Evolutionary conservation across 139 green algal genomes (phyloP).

Genomic region (Coccomyxa sp.): DNA sequence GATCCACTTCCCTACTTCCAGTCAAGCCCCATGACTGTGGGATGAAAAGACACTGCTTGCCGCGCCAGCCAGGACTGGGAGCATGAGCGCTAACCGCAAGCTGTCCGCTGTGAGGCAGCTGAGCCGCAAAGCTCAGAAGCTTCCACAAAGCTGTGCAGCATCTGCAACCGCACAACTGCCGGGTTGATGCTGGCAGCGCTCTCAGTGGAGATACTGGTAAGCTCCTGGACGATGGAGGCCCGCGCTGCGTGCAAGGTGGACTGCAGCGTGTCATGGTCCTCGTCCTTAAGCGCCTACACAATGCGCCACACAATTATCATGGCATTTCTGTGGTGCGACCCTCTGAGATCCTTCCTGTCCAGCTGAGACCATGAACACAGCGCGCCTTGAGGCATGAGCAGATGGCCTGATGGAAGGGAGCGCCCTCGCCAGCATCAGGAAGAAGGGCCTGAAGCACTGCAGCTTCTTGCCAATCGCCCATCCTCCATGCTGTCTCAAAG

Average conservation of each 20-base stretch:
- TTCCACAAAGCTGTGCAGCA: conserved; percentile 46
- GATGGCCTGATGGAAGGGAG: conserved; percentile 5
- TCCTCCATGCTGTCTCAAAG: conserved; percentile 34
- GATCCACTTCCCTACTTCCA: too few relatives aligned
- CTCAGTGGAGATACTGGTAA: conserved; percentile 34
- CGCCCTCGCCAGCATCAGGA: background rate
- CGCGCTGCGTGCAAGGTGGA: conserved; percentile 21
- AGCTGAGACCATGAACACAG: background rate
- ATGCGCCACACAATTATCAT: too few relatives aligned
- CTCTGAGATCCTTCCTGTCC: too few relatives aligned
- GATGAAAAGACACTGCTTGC: too few relatives aligned
- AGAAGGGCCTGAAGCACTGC: background rate
- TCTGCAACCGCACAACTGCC: conserved; percentile 57
- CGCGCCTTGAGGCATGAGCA: conserved; percentile 9
- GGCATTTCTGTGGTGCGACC: too few relatives aligned
- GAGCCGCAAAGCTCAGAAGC: conserved; percentile 12
- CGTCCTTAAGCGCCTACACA: conserved; percentile 27
- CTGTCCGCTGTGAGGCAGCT: too few relatives aligned
- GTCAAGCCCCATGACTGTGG: too few relatives aligned
- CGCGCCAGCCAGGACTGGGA: too few relatives aligned
- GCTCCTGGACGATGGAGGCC: conserved; percentile 7
- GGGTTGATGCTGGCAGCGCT: conserved; percentile 40
- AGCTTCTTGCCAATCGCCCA: conserved; percentile 26
- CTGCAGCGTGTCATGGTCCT: conserved; percentile 28
- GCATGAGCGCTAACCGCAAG: too few relatives aligned